These are phyloP conservation scores for Rhododendron kiyosumense DNA, from an alignment of 148 eudicot genomes.

Conservation along the genomic window DNA sequence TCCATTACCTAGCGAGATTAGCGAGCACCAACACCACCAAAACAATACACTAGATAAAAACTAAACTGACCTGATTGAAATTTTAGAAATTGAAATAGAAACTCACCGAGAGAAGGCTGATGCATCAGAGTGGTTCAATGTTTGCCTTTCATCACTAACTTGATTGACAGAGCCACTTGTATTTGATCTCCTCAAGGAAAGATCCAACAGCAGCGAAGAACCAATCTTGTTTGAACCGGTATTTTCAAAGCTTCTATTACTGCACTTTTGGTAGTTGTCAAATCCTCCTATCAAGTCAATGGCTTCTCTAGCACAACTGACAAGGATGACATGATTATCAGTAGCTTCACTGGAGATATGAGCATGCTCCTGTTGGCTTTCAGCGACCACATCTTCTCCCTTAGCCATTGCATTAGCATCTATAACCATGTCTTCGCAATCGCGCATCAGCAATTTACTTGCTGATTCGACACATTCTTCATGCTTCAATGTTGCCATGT, in stretches of 20 bases:
- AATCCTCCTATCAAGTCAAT: constrained; percentile 81
- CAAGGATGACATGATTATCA: constrained; percentile 13
- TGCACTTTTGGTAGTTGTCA: constrained; percentile 30
- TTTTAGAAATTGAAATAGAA: neutral
- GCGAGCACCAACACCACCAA: neutral
- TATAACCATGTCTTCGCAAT: constrained; percentile 24
- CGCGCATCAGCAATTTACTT: constrained; percentile 22
- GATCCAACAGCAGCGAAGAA: constrained; percentile 53
- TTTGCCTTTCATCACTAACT: constrained; percentile 34
- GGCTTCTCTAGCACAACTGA: constrained; percentile 49
- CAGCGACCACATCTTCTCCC: constrained; percentile 25
- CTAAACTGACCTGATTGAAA: neutral
- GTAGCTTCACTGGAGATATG: constrained; percentile 21
- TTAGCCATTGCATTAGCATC: constrained; percentile 17
- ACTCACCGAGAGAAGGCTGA: constrained; percentile 82
- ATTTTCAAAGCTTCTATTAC: constrained; percentile 22
- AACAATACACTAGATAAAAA: neutral
- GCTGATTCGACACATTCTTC: constrained; percentile 21
- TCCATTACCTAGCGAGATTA: neutral
- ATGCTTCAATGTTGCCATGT: constrained; percentile 18
- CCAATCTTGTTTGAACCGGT: constrained; percentile 32
- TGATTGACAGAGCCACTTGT: constrained; percentile 36
- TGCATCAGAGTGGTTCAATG: constrained; percentile 66
- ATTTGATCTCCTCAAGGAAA: constrained; percentile 60
- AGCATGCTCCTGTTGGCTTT: constrained; percentile 18